A percentile compares a stretch with the other conserved stretches of the same genome.
phyloP scores from a whole-genome alignment of 306 rosid species.

The Vachellia pachyceras region DNA sequence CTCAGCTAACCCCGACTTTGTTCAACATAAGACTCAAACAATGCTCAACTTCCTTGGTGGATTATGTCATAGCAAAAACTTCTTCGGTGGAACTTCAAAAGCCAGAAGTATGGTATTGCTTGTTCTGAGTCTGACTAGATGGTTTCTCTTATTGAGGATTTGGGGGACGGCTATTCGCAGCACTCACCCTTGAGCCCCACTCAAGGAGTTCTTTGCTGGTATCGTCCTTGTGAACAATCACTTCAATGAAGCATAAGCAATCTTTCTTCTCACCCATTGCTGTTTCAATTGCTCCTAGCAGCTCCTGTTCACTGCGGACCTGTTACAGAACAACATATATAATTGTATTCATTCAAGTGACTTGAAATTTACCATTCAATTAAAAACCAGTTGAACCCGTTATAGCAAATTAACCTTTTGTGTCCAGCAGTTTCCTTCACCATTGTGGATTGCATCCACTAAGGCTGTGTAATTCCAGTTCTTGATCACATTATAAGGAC shows the following conservation, averaged over 20 bases:
- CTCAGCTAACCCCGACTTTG: not conserved
- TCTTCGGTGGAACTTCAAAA: not conserved
- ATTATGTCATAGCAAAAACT: not conserved
- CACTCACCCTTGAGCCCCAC: constrained; percentile 59
- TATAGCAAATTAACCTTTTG: constrained; percentile 36
- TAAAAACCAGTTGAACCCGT: not conserved
- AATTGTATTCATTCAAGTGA: no score
- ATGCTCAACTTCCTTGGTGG: not conserved
- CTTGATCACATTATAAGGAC: constrained; percentile 61
- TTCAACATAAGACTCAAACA: not conserved
- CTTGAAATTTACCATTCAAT: constrained; percentile 7
- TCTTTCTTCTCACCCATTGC: constrained; percentile 47
- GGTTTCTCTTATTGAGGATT: constrained; percentile 44
- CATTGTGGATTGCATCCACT: constrained; percentile 58
- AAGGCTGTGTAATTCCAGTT: constrained; percentile 61
- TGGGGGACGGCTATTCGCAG: constrained; percentile 56
- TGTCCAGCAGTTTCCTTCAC: constrained; percentile 57
- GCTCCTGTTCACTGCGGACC: constrained; percentile 48
- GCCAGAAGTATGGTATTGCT: not conserved
- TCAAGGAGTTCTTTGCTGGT: constrained; percentile 59
- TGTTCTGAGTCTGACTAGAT: not conserved
- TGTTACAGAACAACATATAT: not conserved
- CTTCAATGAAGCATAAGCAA: constrained; percentile 58
- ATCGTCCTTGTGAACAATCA: constrained; percentile 57
- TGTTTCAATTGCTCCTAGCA: constrained; percentile 43